These are phyloP conservation scores for Colletotrichum ledebouriae DNA, from an alignment of 2,329 filamentous ascomycete species.

Conservation along the genomic window DNA sequence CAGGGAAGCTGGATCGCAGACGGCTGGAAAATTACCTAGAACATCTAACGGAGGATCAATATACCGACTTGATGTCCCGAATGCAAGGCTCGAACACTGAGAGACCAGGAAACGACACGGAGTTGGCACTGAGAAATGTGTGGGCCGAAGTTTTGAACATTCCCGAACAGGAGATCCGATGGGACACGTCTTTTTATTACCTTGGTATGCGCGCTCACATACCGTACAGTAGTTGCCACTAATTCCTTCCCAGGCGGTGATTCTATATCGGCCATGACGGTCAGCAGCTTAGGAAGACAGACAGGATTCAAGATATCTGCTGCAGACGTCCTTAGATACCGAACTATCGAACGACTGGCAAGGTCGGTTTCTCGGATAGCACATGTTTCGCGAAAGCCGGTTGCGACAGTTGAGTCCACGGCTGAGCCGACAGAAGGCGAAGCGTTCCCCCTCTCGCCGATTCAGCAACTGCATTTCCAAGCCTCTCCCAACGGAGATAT, in stretches of 20 bases:
- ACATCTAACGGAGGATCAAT: conserved; percentile 5
- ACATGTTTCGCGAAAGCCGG: not conserved
- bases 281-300: conserved; percentile 27
- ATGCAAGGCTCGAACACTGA: conserved; percentile 1
- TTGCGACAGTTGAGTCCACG: not conserved
- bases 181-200: conserved; percentile 31
- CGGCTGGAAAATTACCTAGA: conserved; percentile 46
- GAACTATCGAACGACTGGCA: conserved; percentile 1
- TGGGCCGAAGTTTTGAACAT: conserved; percentile 31
- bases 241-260: conserved; percentile 10
- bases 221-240: not conserved
- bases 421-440: not conserved
- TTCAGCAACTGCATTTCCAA: conserved; percentile 33
- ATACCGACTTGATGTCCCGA: not conserved
- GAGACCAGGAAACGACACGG: not conserved
- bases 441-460: conserved; percentile 11
- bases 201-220: not conserved
- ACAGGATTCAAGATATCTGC: not conserved
- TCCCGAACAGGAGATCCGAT: conserved; percentile 3
- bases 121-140: not conserved
- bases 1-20: conserved; percentile 63
- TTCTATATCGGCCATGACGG: conserved; percentile 29
- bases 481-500: conserved; percentile 9
- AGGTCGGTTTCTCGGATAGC: not conserved
- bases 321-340: conserved; percentile 13